These are phyloP conservation scores for Chaetoceros tenuissimus DNA, from an alignment of 108 stramenopile species.

Conservation along the genomic window DNA sequence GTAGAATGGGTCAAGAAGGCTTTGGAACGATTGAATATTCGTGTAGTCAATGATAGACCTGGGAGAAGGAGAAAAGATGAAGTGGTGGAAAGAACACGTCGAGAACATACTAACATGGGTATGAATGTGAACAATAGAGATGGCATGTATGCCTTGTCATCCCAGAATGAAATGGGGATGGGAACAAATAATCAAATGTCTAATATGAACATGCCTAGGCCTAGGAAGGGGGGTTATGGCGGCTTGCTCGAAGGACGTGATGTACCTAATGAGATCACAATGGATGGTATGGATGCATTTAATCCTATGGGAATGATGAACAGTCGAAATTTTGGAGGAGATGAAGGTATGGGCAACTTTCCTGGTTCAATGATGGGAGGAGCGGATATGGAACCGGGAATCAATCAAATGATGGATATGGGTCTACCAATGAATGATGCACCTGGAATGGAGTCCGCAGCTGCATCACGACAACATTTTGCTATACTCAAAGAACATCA, in stretches of 20 bases:
- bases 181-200: neutral
- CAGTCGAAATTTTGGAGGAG: neutral
- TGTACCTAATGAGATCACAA: too few relatives aligned
- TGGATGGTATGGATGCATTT: neutral
- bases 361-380: neutral
- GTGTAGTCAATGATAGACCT: conserved; percentile 33
- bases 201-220: neutral
- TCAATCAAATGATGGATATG: neutral
- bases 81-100: neutral
- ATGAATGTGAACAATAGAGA: neutral
- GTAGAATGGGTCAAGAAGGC: conserved; percentile 49
- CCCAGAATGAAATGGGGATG: neutral
- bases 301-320: neutral
- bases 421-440: neutral
- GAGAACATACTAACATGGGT: neutral
- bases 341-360: neutral
- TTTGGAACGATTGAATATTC: conserved; percentile 34
- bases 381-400: neutral
- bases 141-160: neutral
- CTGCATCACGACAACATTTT: neutral
- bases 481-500: neutral
- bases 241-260: neutral
- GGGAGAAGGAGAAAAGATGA: conserved; percentile 26
- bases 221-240: neutral
- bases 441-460: neutral